phyloP scores from a whole-genome alignment of 371 early-diverging fungal species.

The Mortierella polycephala region DNA sequence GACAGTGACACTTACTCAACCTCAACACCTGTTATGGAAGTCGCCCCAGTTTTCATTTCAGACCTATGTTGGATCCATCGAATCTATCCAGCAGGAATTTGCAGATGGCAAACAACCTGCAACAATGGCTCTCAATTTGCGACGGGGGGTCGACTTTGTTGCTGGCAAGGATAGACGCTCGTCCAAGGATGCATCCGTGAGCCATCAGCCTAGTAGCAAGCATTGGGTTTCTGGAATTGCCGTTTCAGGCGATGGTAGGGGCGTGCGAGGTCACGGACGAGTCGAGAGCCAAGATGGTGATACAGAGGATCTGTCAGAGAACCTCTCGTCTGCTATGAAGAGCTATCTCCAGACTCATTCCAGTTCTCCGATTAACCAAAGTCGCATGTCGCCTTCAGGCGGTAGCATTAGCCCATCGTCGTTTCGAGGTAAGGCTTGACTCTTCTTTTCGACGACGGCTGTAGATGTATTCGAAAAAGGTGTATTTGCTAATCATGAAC shows the following conservation, averaged over 20 bases:
- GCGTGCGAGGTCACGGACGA: slow-evolving; percentile 33
- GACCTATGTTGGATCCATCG: slow-evolving; percentile 53
- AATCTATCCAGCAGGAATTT: slow-evolving; percentile 40
- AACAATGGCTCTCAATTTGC: slow-evolving; percentile 57
- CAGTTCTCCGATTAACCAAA: slow-evolving; percentile 43
- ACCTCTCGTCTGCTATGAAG: slow-evolving; percentile 40
- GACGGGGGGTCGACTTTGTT: slow-evolving; percentile 44
- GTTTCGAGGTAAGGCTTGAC: slow-evolving; percentile 17
- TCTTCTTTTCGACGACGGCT: too few species aligned
- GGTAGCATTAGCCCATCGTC: slow-evolving; percentile 44
- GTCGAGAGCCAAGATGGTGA: slow-evolving; percentile 49
- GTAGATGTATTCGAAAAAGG: too few species aligned
- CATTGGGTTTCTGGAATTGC: slow-evolving; percentile 32
- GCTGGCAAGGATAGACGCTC: slow-evolving; percentile 28
- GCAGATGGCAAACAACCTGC: slow-evolving; percentile 55
- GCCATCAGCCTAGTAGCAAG: slow-evolving; percentile 5
- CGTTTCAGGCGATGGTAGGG: slow-evolving; percentile 16
- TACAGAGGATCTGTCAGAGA: slow-evolving; percentile 38
- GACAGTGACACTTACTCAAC: slow-evolving; percentile 40
- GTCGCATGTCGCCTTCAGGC: slow-evolving; percentile 37
- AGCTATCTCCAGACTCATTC: slow-evolving; percentile 26
- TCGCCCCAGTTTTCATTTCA: slow-evolving; percentile 65
- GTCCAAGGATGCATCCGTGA: neutral
- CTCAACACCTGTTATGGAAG: slow-evolving; percentile 64
- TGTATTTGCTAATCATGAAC: neutral